A percentile compares a stretch with the other conserved stretches of the same genome.
These are phyloP conservation scores for Isabelozyma rhagii DNA, from an alignment of 805 yeast species.

Conservation along the genomic window DNA sequence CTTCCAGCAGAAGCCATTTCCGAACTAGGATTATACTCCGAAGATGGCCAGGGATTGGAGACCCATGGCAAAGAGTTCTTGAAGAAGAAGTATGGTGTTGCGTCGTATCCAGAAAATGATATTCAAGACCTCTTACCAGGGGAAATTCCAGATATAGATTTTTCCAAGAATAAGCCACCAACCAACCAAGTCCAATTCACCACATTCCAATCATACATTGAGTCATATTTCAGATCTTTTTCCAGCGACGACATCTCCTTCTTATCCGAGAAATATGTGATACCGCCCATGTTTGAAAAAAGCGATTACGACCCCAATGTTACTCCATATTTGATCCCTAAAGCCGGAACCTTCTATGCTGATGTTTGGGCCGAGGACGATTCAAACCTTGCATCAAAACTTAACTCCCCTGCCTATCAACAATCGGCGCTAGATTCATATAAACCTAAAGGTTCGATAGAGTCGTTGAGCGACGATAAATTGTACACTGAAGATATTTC, in stretches of 20 bases:
- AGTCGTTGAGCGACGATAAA: constrained; percentile 53
- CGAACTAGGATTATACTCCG: constrained; percentile 63
- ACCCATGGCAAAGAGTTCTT: constrained; percentile 71
- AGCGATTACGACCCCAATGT: constrained; percentile 59
- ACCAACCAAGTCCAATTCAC: constrained; percentile 88
- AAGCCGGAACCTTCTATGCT: constrained; percentile 76
- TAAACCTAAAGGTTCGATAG: constrained; percentile 60
- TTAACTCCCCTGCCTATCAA: constrained; percentile 45
- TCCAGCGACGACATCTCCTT: constrained; percentile 80
- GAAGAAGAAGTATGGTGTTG: constrained; percentile 78
- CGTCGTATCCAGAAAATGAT: constrained; percentile 82
- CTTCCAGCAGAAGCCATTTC: constrained; percentile 61
- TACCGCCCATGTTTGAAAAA: constrained; percentile 49
- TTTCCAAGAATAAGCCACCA: constrained; percentile 66
- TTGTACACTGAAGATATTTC: constrained; percentile 74
- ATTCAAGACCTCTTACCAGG: constrained; percentile 81
- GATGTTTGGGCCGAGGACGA: constrained; percentile 89
- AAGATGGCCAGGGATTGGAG: constrained; percentile 51
- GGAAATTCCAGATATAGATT: constrained; percentile 80
- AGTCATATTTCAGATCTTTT: constrained; percentile 76
- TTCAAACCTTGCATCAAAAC: constrained; percentile 38
- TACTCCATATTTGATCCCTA: constrained; percentile 78
- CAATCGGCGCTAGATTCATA: constrained; percentile 42
- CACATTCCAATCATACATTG: constrained; percentile 82
- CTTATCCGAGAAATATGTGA: constrained; percentile 56